Evolutionary conservation across 2,329 filamentous ascomycete genomes (phyloP).

Genomic region (Trichoderma guizhouense): DNA sequence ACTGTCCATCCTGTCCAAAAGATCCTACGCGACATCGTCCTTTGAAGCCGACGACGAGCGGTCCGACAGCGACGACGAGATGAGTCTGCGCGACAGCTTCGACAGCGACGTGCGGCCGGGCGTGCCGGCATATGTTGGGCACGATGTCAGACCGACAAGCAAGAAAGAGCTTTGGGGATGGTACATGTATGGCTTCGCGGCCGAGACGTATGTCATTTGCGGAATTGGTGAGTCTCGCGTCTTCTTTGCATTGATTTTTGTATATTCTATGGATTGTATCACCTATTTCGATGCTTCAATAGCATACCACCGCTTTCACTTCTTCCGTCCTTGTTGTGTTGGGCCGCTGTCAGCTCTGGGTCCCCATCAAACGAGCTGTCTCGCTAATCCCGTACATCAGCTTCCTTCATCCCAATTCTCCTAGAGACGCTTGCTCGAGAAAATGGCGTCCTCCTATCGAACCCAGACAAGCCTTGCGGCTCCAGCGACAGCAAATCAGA

Average conservation of each 20-base stretch:
- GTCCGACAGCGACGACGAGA: constrained; percentile 39
- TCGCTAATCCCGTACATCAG: constrained; percentile 40
- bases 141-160: constrained; percentile 87
- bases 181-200: constrained; percentile 95
- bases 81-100: constrained; percentile 37
- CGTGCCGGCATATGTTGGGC: constrained; percentile 64
- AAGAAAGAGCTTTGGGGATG: constrained; percentile 84
- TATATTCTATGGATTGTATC: not conserved
- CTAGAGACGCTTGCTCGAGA: constrained; percentile 91
- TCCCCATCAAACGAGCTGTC: not conserved
- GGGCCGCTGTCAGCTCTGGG: not conserved
- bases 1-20: constrained; percentile 52
- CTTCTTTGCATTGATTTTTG: not conserved
- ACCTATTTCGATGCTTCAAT: not conserved
- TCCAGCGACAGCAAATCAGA: constrained; percentile 54
- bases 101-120: constrained; percentile 35
- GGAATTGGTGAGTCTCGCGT: constrained; percentile 54
- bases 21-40: constrained; percentile 56
- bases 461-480: constrained; percentile 72
- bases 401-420: constrained; percentile 92
- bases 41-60: constrained; percentile 70
- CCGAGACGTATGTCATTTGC: constrained; percentile 94
- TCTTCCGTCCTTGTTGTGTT: not conserved
- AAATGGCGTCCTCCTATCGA: constrained; percentile 79
- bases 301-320: not conserved